Percentiles rank a stretch among this genome's conserved stretches.
These are phyloP conservation scores for Nepenthes alata DNA, from an alignment of 179 eudicot genomes.

Conservation along the genomic window DNA sequence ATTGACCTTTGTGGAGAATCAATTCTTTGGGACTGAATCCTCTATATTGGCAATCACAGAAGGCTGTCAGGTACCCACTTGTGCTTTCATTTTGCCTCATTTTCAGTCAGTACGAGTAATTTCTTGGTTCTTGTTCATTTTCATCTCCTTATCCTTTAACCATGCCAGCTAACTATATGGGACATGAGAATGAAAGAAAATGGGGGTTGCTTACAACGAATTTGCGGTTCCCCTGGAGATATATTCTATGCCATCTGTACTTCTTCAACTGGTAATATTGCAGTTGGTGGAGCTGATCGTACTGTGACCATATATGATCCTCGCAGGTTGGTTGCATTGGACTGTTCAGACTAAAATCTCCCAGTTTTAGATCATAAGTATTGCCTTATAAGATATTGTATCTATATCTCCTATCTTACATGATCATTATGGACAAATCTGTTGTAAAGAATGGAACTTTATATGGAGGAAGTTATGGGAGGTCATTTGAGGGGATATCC, in stretches of 20 bases:
- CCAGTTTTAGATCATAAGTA: background rate
- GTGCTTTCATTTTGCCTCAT: background rate
- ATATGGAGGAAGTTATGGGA: too few relatives aligned
- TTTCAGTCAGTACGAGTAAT: background rate
- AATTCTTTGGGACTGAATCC: constrained; percentile 23
- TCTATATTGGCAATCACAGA: constrained; percentile 49
- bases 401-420: too few relatives aligned
- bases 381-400: background rate
- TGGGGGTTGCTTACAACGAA: constrained; percentile 62
- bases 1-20: constrained; percentile 30
- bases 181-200: constrained; percentile 66
- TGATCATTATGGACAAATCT: too few relatives aligned
- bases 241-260: constrained; percentile 42
- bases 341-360: background rate
- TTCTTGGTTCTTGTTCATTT: background rate
- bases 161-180: constrained; percentile 52
- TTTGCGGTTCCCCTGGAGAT: constrained; percentile 52
- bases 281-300: constrained; percentile 67
- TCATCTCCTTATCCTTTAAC: background rate
- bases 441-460: too few relatives aligned
- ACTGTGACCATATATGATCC: constrained; percentile 64
- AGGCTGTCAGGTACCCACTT: constrained; percentile 48
- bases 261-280: constrained; percentile 45
- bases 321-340: constrained; percentile 33
- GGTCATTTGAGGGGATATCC: too few relatives aligned